Base-by-base conservation (phyloP, 805 yeast genomes). In the Metschnikowia continentalis region DNA sequence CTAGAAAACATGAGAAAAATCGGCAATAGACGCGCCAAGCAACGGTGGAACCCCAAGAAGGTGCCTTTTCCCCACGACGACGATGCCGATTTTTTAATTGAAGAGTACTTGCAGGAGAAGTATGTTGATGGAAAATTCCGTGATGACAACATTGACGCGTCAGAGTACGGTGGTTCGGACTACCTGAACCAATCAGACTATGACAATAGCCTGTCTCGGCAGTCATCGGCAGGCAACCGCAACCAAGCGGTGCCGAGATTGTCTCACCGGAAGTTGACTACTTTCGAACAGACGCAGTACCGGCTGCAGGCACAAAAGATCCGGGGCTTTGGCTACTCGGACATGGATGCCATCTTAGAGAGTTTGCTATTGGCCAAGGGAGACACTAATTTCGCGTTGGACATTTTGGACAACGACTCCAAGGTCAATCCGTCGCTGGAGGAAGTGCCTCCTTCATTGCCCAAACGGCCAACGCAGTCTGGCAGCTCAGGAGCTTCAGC, bases 41-140 rank as follows among this genome's bases (percentile, higher is more conserved):
- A 70, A 35, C 62, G 77, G 39, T 88, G 95, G 94, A 89, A 88
- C 62, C 79, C 87, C 2, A 78, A 78, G 55, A 71, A 74, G 46
- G 81, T 72, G 23, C 88, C 90, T 0, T 86, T 86, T 60, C 94
- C 94, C 7, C 83, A 66, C 53, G 91, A 86, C 61, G 92, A 86
- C 58, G 90, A 82, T 60, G 86, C 81, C 59, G 77, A 62, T 36
- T 60, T 60, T 32, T 73, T 70, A 1, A 79, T 86, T 30, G 85
- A 79, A 50, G 71, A 75, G 51, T 88, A 70, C 67, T 67, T 88
- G 41, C 74, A 85, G 55, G 82, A 84, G 43, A 88, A 88, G 63
- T 88, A 88, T 65, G 68, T 86, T 20, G 59, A 67, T n/a, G 90
- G 90, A 1, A 76, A 71, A 51, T 88, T 77, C 60, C 66, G 82